Evolutionary conservation across 148 eudicot genomes (phyloP).

Genomic region (Vaccinium myrtillus): DNA sequence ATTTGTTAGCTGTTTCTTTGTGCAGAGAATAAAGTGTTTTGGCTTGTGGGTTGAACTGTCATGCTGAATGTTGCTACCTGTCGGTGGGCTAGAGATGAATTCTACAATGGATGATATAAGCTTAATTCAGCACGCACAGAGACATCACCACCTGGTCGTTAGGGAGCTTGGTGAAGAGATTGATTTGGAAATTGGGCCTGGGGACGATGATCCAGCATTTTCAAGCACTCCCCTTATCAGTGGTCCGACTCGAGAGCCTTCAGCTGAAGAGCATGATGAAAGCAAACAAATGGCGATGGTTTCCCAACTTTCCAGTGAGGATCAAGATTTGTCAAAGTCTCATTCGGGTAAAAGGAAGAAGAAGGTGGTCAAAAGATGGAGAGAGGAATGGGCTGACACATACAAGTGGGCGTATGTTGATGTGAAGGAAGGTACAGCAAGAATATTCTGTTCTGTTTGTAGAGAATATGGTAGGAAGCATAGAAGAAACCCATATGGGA

Average conservation of each 20-base stretch:
- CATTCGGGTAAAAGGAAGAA: constrained; percentile 84
- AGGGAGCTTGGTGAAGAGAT: constrained; percentile 92
- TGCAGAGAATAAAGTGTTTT: constrained; percentile 21
- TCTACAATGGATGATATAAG: constrained; percentile 90
- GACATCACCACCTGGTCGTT: constrained; percentile 85
- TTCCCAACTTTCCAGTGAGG: constrained; percentile 59
- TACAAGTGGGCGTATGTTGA: constrained; percentile 99
- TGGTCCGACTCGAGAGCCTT: constrained; percentile 63
- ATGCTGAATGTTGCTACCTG: constrained; percentile 92
- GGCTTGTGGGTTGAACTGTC: constrained; percentile 35
- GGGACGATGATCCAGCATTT: constrained; percentile 84
- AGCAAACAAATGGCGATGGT: constrained; percentile 66
- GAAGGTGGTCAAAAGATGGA: constrained; percentile 97
- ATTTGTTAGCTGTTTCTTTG: not conserved
- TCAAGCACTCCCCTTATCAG: constrained; percentile 51
- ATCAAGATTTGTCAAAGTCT: constrained; percentile 66
- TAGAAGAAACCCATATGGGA: constrained; percentile 94
- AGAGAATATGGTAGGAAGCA: constrained; percentile 97
- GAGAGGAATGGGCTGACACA: constrained; percentile 99
- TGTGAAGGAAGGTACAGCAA: constrained; percentile 86
- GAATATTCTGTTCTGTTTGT: constrained; percentile 94
- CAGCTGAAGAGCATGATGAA: constrained; percentile 72
- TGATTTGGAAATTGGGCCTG: constrained; percentile 88
- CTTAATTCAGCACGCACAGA: constrained; percentile 75
- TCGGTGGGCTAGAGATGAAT: constrained; percentile 76